Evolutionary conservation across 1,284 basidiomycete species (phyloP).

Genomic region (Ceratobasidium sp.): DNA sequence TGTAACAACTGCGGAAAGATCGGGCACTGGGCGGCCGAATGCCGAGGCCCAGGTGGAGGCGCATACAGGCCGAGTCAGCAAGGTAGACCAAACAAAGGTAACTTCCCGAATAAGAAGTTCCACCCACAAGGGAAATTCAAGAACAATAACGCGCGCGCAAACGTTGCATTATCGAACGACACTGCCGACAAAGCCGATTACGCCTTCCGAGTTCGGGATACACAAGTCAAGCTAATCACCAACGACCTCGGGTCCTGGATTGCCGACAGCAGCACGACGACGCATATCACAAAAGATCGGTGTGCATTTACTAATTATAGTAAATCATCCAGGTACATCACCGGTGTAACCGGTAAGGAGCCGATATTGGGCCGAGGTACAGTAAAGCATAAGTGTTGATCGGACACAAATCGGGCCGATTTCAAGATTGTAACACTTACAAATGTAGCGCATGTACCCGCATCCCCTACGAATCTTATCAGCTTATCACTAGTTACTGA

Average conservation of each 20-base stretch:
- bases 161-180: not conserved
- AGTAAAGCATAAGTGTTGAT: conserved; percentile 46
- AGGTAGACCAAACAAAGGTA: not conserved
- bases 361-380: conserved; percentile 41
- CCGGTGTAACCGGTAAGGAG: conserved; percentile 17
- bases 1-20: conserved; percentile 10
- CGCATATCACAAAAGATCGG: conserved; percentile 11
- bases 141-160: not conserved
- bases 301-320: conserved; percentile 7
- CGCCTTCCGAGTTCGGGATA: not conserved
- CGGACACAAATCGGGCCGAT: conserved; percentile 23
- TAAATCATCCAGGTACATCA: not conserved
- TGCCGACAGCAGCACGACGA: conserved; percentile 9
- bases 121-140: not conserved
- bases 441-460: conserved; percentile 56
- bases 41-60: not conserved
- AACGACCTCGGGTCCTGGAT: not conserved
- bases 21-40: conserved; percentile 12
- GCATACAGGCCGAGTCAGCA: not conserved
- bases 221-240: not conserved
- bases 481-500: conserved; percentile 46
- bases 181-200: not conserved
- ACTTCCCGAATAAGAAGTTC: not conserved
- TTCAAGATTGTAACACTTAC: conserved; percentile 50
- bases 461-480: conserved; percentile 57